Evolutionary conservation across 495 filamentous ascomycete species (phyloP).

Genomic region (Lophiotrema nucula): DNA sequence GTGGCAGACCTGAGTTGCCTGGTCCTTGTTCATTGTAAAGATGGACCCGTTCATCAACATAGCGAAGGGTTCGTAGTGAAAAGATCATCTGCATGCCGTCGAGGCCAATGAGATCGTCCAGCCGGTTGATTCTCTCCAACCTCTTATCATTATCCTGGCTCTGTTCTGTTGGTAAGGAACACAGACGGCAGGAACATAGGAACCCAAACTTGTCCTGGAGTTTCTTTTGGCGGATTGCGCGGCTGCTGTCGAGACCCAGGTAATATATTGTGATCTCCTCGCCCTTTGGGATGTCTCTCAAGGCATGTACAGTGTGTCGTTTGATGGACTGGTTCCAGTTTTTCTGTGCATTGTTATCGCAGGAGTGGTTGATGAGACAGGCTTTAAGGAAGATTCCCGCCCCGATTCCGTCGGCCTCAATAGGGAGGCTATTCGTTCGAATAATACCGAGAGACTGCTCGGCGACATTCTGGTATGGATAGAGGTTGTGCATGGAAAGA

Average conservation of each 20-base stretch:
- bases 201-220: conserved; percentile 23
- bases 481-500: conserved; percentile 46
- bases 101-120: conserved; percentile 18
- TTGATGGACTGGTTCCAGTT: conserved; percentile 29
- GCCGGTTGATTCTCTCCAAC: conserved; percentile 9
- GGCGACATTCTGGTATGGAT: conserved; percentile 31
- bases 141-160: conserved; percentile 21
- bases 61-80: conserved; percentile 23
- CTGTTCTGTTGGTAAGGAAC: conserved; percentile 20
- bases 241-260: conserved; percentile 8
- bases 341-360: conserved; percentile 33
- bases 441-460: conserved; percentile 20
- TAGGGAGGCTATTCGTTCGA: conserved; percentile 25
- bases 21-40: conserved; percentile 25
- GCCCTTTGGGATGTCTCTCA: conserved; percentile 23
- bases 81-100: conserved; percentile 18
- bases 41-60: conserved; percentile 21
- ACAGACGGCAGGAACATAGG: conserved; percentile 18
- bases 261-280: conserved; percentile 33
- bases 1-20: conserved; percentile 13
- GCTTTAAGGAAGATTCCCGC: conserved; percentile 29
- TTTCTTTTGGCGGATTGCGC: conserved; percentile 15
- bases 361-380: conserved; percentile 34
- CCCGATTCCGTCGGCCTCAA: conserved; percentile 13
- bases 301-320: conserved; percentile 29